These are phyloP conservation scores for Lachancea thermotolerans DNA, from an alignment of 805 yeast genomes.

Conservation along the genomic window DNA sequence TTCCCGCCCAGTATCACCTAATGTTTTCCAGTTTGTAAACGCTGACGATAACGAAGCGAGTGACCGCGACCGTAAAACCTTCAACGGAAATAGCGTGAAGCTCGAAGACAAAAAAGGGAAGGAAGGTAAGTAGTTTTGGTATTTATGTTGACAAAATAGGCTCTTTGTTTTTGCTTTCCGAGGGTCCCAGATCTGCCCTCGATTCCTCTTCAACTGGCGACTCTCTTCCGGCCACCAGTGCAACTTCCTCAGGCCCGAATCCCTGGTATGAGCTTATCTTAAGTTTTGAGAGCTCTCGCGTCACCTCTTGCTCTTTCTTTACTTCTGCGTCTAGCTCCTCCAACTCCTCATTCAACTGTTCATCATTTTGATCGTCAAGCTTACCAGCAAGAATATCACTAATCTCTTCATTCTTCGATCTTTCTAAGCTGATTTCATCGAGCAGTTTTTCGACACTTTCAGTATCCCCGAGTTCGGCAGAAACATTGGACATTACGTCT, in stretches of 20 bases:
- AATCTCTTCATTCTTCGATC: constrained; percentile 35
- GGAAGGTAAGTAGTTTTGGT: constrained; percentile 7
- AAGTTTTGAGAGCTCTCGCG: constrained; percentile 1
- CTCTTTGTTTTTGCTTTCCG: not conserved
- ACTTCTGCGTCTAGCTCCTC: constrained; percentile 30
- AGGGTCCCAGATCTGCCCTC: not conserved
- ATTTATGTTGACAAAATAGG: constrained; percentile 1
- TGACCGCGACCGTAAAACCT: constrained; percentile 33
- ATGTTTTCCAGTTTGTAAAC: constrained; percentile 26
- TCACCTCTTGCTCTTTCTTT: constrained; percentile 4
- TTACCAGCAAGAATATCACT: constrained; percentile 21
- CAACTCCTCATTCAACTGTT: constrained; percentile 36
- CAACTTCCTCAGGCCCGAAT: not conserved
- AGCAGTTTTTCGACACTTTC: constrained; percentile 38
- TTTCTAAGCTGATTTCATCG: constrained; percentile 36
- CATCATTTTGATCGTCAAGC: constrained; percentile 24
- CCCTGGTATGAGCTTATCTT: not conserved
- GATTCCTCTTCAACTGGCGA: not conserved
- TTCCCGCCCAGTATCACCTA: constrained; percentile 29
- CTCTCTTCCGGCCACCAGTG: not conserved
- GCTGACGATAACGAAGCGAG: constrained; percentile 21
- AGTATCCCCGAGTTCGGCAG: constrained; percentile 37
- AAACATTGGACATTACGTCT: constrained; percentile 33
- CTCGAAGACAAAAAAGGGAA: constrained; percentile 43
- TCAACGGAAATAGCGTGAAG: constrained; percentile 50